Conservation (phyloP, 768 basidiomycete genomes). For the Lactifluus hygrophoroides region DNA sequence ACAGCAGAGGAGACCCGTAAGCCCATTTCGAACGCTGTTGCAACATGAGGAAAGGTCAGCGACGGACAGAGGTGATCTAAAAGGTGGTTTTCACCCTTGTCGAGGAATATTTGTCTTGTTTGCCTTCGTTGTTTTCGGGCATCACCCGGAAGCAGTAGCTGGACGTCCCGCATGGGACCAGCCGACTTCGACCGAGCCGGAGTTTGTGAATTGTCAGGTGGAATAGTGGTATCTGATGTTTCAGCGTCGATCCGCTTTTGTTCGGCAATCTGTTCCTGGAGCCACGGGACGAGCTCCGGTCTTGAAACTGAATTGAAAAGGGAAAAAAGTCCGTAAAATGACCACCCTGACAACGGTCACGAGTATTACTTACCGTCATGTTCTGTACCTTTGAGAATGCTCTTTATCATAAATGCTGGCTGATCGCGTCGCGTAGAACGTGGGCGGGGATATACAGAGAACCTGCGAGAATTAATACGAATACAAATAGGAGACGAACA, state of each 20-base stretch:
- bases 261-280: conserved; percentile 70
- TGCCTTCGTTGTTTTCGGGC: conserved; percentile 67
- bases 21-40: conserved; percentile 54
- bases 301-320: conserved; percentile 37
- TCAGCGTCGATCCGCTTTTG: conserved; percentile 66
- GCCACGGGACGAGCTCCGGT: conserved; percentile 64
- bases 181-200: conserved; percentile 30
- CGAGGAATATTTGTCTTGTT: conserved; percentile 58
- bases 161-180: conserved; percentile 37
- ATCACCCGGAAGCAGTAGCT: conserved; percentile 60
- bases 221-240: conserved; percentile 47
- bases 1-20: conserved; percentile 50
- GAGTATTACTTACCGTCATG: conserved; percentile 46
- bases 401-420: conserved; percentile 73
- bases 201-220: conserved; percentile 33
- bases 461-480: conserved; percentile 28
- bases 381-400: conserved; percentile 70
- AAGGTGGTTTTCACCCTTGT: conserved; percentile 43
- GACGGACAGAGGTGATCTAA: neutral
- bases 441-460: conserved; percentile 45
- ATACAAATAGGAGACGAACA: neutral
- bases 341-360: neutral
- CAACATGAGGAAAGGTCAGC: neutral
- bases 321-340: conserved; percentile 1
- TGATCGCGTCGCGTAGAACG: conserved; percentile 50